phyloP scores from a whole-genome alignment of 1,284 basidiomycete genomes.

The Ceratobasidium sp. region DNA sequence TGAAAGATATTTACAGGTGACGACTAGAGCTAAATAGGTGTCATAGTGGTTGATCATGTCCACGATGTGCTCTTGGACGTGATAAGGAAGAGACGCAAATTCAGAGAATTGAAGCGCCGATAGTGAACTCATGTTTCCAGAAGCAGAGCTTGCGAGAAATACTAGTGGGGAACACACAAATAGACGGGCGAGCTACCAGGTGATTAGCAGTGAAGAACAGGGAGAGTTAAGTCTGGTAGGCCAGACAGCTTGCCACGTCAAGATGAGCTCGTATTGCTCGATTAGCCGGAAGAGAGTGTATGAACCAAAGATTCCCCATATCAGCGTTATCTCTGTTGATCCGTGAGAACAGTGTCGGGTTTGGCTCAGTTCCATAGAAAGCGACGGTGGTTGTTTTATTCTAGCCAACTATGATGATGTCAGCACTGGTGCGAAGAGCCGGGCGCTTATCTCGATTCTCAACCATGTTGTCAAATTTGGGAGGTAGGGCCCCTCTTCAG shows the following conservation, averaged over 20 bases:
- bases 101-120: neutral
- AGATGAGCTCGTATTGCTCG: neutral
- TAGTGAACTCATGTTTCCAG: neutral
- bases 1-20: conserved; percentile 15
- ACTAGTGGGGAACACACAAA: neutral
- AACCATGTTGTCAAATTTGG: too few species aligned
- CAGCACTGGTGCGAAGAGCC: too few species aligned
- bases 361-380: too few species aligned
- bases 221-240: neutral
- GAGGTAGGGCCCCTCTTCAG: too few species aligned
- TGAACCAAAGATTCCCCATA: too few species aligned
- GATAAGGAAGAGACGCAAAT: conserved; percentile 23
- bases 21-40: conserved; percentile 4
- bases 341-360: too few species aligned
- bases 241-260: neutral
- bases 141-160: neutral
- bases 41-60: conserved; percentile 14
- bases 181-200: neutral
- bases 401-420: too few species aligned
- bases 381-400: too few species aligned
- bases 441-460: too few species aligned
- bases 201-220: neutral
- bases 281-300: too few species aligned
- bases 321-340: too few species aligned
- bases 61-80: conserved; percentile 13